Evolutionary conservation across 805 yeast genomes (phyloP).

Genomic region (Tetrapisispora nanseiensis): DNA sequence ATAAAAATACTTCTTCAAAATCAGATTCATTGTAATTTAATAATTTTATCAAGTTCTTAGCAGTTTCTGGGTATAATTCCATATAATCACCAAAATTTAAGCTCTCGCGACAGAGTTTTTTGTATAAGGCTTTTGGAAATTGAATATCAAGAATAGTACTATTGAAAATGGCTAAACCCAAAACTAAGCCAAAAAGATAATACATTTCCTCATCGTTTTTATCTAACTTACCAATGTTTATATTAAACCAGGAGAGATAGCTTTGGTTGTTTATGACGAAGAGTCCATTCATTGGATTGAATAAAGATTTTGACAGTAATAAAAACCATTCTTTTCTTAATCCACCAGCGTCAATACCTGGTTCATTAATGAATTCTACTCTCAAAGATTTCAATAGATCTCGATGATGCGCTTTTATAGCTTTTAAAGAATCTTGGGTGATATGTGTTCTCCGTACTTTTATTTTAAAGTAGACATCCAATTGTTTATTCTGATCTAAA

Average conservation of each 20-base stretch:
- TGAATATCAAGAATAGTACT: conserved; percentile 75
- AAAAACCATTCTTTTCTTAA: conserved; percentile 89
- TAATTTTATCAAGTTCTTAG: conserved; percentile 39
- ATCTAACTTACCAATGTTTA: conserved; percentile 20
- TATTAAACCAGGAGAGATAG: conserved; percentile 64
- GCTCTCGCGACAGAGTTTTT: conserved; percentile 51
- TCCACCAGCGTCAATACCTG: conserved; percentile 95
- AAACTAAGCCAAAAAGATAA: conserved; percentile 70
- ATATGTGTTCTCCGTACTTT: conserved; percentile 58
- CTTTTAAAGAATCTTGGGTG: conserved; percentile 63
- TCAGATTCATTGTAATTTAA: conserved; percentile 35
- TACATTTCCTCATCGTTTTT: conserved; percentile 42
- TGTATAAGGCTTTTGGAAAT: conserved; percentile 70
- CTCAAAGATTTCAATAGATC: conserved; percentile 66
- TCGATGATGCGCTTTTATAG: conserved; percentile 42
- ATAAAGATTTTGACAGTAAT: conserved; percentile 57
- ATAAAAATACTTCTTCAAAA: conserved; percentile 39
- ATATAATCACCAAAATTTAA: conserved; percentile 53
- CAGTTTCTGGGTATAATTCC: conserved; percentile 62
- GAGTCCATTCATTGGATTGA: conserved; percentile 59
- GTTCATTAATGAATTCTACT: conserved; percentile 78
- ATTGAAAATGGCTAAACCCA: conserved; percentile 87
- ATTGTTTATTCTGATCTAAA: conserved; percentile 46
- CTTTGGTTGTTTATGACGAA: conserved; percentile 62
- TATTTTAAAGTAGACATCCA: conserved; percentile 62